Base-by-base conservation (phyloP, 345 rosid genomes). In the Toxicodendron radicans region DNA sequence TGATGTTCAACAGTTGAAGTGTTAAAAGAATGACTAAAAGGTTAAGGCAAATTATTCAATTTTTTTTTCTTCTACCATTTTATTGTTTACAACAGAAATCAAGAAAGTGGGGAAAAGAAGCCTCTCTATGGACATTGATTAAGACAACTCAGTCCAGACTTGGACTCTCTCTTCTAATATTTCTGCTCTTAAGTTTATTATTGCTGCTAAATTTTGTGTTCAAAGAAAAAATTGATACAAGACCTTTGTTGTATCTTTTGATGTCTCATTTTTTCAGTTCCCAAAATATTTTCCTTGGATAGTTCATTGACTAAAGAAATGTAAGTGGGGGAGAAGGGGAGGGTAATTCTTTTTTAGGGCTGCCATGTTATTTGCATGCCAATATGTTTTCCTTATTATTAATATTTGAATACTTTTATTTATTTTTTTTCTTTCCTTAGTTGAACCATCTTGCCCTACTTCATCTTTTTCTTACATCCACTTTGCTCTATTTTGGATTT, bases 361-460 rank as follows among this genome's bases (percentile, higher is more conserved):
- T 73, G 30, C 62, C n/a, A 45, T 43, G 53, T 60, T 2, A 63
- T 35, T 41, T 33, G 64, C 57, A 48, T 21, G 58, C 58, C 41
- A 43, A 12, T 13, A 51, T 38, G 46, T 73, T 46, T 68, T 64
- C 46, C 63, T 68, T 38, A 38, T 58, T 66, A 52, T 53, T 58
- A 66, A 17, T 27, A 71, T 57, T 71, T 79, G 51, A 52, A 52
- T 79, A 75, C 68, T 69, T 71, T 52, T 64, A 64, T 51, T 46
- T 18, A 1, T 57, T 64, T 41, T 71, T 71, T 60, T 53, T 41
- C 9, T 59, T 68, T 10, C 13, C 11, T 35, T 0, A 9, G 45
- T 7, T 46, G 30, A 0, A 21, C 58, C 14, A 4, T 24, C 23
- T 18, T 13, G 14, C 7, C 24, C 7, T 23, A 18, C 7, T 43